Percentiles rank a stretch among this genome's conserved stretches.
phyloP scores from a whole-genome alignment of 129 eudicot genomes.

The Saussurea involucrata region DNA sequence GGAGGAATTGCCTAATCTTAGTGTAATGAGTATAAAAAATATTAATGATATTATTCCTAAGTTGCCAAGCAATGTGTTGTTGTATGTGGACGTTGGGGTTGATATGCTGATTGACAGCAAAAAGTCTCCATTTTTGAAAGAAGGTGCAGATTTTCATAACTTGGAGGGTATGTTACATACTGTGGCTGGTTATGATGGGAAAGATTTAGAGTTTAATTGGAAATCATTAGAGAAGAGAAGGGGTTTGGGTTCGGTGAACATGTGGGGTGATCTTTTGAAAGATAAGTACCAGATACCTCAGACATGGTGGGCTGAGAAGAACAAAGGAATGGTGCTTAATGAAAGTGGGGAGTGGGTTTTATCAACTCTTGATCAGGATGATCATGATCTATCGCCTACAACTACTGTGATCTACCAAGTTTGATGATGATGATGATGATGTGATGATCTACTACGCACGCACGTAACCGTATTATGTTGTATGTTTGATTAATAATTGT shows the following conservation, averaged over 20 bases:
- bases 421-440: background rate
- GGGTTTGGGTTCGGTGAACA: background rate
- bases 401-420: background rate
- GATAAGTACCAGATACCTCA: background rate
- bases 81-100: background rate
- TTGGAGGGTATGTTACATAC: background rate
- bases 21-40: background rate
- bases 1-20: background rate
- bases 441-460: background rate
- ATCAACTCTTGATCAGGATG: background rate
- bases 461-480: background rate
- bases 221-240: background rate
- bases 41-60: background rate
- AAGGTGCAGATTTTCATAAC: background rate
- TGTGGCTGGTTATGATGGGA: background rate
- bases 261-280: background rate
- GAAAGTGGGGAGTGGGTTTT: constrained; percentile 5
- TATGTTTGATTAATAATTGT: background rate
- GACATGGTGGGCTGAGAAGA: background rate
- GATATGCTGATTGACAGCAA: background rate
- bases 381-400: background rate
- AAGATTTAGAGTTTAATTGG: background rate
- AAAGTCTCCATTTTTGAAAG: background rate
- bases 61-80: background rate
- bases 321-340: constrained; percentile 5